Evolutionary conservation across 2,329 filamentous ascomycete genomes (phyloP), one percentile per base, ranked within the genome.

Genomic region (Nannizziopsis barbatae): DNA sequence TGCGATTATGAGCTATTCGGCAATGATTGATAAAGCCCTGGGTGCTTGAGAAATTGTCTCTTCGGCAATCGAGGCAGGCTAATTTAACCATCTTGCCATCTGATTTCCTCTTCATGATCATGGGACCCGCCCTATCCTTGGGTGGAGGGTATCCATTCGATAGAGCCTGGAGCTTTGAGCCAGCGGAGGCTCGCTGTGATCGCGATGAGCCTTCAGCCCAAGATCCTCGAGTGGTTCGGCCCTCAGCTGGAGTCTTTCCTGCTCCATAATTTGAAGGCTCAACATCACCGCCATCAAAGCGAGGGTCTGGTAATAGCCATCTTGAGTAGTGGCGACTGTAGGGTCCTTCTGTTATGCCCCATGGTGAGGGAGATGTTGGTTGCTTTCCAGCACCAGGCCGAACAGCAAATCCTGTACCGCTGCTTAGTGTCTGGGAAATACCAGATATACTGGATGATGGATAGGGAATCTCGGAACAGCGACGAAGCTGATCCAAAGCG

Each of bases 1-100:
- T 88, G 51, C 86, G 78, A 62, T 84, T 85, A 68, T 98, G 92
- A 20, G 89, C 88, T 58, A 98, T 96, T 50, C 92, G 87, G 64
- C 90, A 96, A 63, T 98, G 92, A 62, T 98, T 98, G 70, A 98
- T 92, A 68, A 96, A 96, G n/a, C 92, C 92, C 66, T 96, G 92
- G 0, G 89, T 93, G 69, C 89, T 96, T 49, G 84, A 89, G 62
- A 96, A 96, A 65, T 95, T 86, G 63, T 87, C 86, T 54, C 90
- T 78, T 43, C 87, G 76, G 66, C 92, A 96, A 64, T 92, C 84
- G 51, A 85, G 69, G 71, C 92, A 98, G 54, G 94, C 83, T 42
- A 96, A 76, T 67, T 94, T 93, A 55, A 96, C 90, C 55, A 83
- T 81, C 61, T 86, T 76, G 49, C 86, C 86, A 66, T 96, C 89